Evolutionary conservation across 2,329 filamentous ascomycete genomes (phyloP).

Genomic region (Pseudogymnoascus sp.): DNA sequence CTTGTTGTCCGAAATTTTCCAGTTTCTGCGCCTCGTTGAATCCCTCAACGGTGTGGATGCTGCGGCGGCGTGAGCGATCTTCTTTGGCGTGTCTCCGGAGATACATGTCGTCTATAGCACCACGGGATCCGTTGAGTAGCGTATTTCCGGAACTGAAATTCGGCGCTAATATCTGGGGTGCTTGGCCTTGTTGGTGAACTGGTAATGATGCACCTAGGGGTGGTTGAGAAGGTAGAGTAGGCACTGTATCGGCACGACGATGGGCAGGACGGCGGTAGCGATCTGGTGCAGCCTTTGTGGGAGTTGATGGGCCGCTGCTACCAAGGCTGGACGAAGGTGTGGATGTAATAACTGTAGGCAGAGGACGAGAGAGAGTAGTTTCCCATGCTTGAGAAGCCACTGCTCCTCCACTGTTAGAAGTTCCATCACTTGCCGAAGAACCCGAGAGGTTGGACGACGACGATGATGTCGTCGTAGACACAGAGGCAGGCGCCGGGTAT

Average conservation of each 20-base stretch:
- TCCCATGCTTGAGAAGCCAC: constrained; percentile 16
- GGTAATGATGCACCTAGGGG: too few relatives aligned
- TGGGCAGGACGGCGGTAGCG: constrained; percentile 66
- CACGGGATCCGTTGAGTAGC: constrained; percentile 14
- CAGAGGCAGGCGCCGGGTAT: constrained; percentile 43
- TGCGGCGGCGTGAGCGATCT: constrained; percentile 72
- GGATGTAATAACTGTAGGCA: constrained; percentile 36
- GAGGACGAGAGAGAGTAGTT: constrained; percentile 21
- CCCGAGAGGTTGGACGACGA: constrained; percentile 28
- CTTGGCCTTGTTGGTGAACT: constrained; percentile 25
- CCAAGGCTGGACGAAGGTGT: constrained; percentile 47
- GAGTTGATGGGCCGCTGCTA: constrained; percentile 37
- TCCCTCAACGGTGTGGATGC: constrained; percentile 60
- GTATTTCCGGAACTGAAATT: constrained; percentile 15
- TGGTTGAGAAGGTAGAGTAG: constrained; percentile 16
- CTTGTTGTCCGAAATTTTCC: neutral
- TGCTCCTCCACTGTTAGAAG: constrained; percentile 1
- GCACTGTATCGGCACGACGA: constrained; percentile 38
- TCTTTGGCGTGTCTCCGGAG: constrained; percentile 52
- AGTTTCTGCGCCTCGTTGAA: neutral
- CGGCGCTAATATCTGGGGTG: constrained; percentile 10
- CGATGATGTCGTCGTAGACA: constrained; percentile 35
- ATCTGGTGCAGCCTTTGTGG: constrained; percentile 65
- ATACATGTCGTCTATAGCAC: constrained; percentile 33
- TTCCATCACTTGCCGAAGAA: constrained; percentile 4